A percentile compares a stretch with the other conserved stretches of the same genome.
phyloP scores from a whole-genome alignment of 495 filamentous ascomycete genomes.

The Pseudotulostoma volvatum region DNA sequence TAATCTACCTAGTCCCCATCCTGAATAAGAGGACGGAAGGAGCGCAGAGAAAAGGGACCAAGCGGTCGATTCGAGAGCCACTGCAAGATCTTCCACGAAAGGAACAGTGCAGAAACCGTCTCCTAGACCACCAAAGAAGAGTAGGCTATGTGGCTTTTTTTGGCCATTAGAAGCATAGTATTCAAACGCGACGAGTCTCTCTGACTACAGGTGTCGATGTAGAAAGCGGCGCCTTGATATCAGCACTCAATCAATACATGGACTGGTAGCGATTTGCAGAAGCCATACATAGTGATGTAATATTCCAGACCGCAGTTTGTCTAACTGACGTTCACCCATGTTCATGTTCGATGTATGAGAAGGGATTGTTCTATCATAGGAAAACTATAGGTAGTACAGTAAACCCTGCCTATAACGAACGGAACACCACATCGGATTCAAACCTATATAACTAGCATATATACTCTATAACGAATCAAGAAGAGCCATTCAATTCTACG shows the following conservation, averaged over 20 bases:
- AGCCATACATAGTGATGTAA: slow-evolving; percentile 37
- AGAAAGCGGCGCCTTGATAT: neutral
- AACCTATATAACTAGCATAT: too few species aligned
- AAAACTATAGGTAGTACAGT: too few species aligned
- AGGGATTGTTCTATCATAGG: too few species aligned
- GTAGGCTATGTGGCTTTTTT: slow-evolving; percentile 43
- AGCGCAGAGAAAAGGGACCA: slow-evolving; percentile 49
- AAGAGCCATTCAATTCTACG: too few species aligned
- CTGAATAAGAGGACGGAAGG: slow-evolving; percentile 47
- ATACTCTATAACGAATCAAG: too few species aligned
- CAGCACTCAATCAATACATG: neutral
- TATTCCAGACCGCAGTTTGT: slow-evolving; percentile 30
- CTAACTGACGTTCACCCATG: too few species aligned
- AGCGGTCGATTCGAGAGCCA: slow-evolving; percentile 36
- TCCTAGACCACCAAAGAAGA: slow-evolving; percentile 74
- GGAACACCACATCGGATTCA: too few species aligned
- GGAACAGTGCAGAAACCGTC: slow-evolving; percentile 59
- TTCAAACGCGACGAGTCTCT: slow-evolving; percentile 43
- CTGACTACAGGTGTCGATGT: slow-evolving; percentile 22
- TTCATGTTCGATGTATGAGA: too few species aligned
- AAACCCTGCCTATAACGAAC: too few species aligned
- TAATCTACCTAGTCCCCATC: slow-evolving; percentile 57
- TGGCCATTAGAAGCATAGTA: slow-evolving; percentile 20
- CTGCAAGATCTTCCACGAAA: slow-evolving; percentile 39
- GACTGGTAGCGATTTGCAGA: slow-evolving; percentile 1